Evolutionary conservation across 2,329 filamentous ascomycete genomes (phyloP).

Genomic region (Hypoxylon sp.): DNA sequence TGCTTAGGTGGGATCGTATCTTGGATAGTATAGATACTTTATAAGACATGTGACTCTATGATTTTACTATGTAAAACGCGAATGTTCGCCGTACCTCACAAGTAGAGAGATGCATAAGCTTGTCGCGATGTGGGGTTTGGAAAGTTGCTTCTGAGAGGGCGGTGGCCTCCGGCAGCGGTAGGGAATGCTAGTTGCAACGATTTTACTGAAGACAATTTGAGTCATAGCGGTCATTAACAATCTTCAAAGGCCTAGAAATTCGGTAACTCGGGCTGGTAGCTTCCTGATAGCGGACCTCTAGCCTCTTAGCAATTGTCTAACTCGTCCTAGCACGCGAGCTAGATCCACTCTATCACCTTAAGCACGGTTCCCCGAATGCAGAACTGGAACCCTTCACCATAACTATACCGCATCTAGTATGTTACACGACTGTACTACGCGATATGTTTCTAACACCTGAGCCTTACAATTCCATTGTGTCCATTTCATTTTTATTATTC

Average conservation of each 20-base stretch:
- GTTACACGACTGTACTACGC: conserved; percentile 10
- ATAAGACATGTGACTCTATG: too few relatives aligned
- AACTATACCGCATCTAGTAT: conserved; percentile 8
- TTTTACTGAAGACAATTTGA: conserved; percentile 1
- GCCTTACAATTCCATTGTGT: too few relatives aligned
- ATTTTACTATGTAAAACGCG: background rate
- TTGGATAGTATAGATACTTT: too few relatives aligned
- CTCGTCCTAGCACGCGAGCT: conserved; percentile 23
- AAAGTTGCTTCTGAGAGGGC: background rate
- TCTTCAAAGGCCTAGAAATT: conserved; percentile 3
- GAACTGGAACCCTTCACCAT: conserved; percentile 4
- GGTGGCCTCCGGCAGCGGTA: background rate
- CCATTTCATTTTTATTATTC: too few relatives aligned
- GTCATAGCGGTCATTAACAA: background rate
- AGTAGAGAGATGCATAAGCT: conserved; percentile 4
- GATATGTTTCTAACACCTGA: too few relatives aligned
- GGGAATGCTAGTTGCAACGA: background rate
- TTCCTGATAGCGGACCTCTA: conserved; percentile 21
- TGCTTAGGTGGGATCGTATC: too few relatives aligned
- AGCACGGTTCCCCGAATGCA: conserved; percentile 27
- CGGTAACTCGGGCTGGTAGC: conserved; percentile 14
- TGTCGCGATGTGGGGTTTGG: conserved; percentile 8
- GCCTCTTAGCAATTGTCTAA: conserved; percentile 7
- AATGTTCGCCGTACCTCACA: background rate
- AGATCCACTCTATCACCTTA: conserved; percentile 25